Evolutionary conservation across 2,329 filamentous ascomycete genomes (phyloP), one percentile per base, ranked within the genome.

Genomic region (Endocalyx cinctus): DNA sequence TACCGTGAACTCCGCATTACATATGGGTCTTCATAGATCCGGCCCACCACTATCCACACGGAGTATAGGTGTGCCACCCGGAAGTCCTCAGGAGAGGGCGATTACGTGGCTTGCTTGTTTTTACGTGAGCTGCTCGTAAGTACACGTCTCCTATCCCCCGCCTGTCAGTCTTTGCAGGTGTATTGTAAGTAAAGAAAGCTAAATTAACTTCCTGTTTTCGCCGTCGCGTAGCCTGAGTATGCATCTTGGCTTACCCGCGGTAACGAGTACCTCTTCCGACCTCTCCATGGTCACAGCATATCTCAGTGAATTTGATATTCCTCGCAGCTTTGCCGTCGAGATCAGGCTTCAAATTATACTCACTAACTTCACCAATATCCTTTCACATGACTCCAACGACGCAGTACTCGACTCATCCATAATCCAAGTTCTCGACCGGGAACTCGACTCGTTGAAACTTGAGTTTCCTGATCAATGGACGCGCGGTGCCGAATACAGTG

Each of bases 31-130:
- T 14, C 49, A 53, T 19, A 45, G 46, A 16, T 39, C 46, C n/a
- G 37, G 28, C 29, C 36, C 44, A 11, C 35, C 37, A 6, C 45
- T 44, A 14, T 45, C 47, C 2, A 17, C 47, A 1, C 42, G 40
- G 7, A 42, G 39, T 27, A 27, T 44, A 5, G 43, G 45, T 5
- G 38, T 41, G 6, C 31, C 30, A 6, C 29, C 45, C 3, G 51
- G 41, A 12, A 51, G 26, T 10, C 22, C 36, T 7, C 38, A 46
- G 8, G 48, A 45, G n/a, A 45, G 50, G 23, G 37, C 42, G n/a
- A 47, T 43, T 32, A 50, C 53, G 3, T 57, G 53, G 53, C 38
- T 57, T 11, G 53, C 52, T 15, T 57, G 52, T 19, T 57, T 57
- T 19, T 51, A 51, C 20, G 47, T 54, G 15, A 48, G 47, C 34